These are phyloP conservation scores for Lachancea sp. DNA, from an alignment of 805 yeast species.

Conservation along the genomic window DNA sequence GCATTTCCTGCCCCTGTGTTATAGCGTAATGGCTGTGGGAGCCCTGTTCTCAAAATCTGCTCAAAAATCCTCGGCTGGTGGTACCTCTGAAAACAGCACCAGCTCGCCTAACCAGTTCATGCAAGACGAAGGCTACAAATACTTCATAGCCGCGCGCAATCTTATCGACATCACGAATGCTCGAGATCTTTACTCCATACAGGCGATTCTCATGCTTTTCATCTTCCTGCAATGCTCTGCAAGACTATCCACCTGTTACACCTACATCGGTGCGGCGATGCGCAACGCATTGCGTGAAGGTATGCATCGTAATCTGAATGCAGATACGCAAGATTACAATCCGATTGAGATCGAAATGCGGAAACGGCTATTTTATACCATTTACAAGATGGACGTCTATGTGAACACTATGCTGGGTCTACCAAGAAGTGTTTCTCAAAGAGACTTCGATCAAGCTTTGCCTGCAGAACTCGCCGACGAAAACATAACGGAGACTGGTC, in stretches of 20 bases:
- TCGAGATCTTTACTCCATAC: constrained; percentile 74
- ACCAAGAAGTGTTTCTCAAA: constrained; percentile 69
- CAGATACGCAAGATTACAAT: constrained; percentile 37
- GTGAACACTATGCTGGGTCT: constrained; percentile 84
- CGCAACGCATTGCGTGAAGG: constrained; percentile 84
- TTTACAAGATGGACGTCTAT: constrained; percentile 85
- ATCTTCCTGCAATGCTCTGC: constrained; percentile 87
- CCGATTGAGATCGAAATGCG: constrained; percentile 78
- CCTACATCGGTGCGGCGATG: constrained; percentile 84
- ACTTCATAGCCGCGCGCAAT: constrained; percentile 79
- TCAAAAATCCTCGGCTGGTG: constrained; percentile 32
- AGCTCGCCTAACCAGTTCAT: constrained; percentile 24
- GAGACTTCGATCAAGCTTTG: constrained; percentile 80
- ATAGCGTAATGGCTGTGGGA: constrained; percentile 83
- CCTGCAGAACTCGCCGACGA: constrained; percentile 85
- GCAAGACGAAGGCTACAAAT: constrained; percentile 67
- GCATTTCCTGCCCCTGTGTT: constrained; percentile 72
- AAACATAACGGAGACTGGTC: constrained; percentile 59
- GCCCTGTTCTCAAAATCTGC: constrained; percentile 53
- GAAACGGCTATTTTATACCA: constrained; percentile 81
- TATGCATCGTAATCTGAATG: constrained; percentile 65
- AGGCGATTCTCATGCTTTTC: constrained; percentile 80
- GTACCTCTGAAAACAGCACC: constrained; percentile 21
- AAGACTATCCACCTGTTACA: constrained; percentile 79
- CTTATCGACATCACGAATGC: constrained; percentile 83